Evolutionary conservation across 2,329 filamentous ascomycete genomes (phyloP), one percentile per base, ranked within the genome.

Genomic region (Myotisia sp.): DNA sequence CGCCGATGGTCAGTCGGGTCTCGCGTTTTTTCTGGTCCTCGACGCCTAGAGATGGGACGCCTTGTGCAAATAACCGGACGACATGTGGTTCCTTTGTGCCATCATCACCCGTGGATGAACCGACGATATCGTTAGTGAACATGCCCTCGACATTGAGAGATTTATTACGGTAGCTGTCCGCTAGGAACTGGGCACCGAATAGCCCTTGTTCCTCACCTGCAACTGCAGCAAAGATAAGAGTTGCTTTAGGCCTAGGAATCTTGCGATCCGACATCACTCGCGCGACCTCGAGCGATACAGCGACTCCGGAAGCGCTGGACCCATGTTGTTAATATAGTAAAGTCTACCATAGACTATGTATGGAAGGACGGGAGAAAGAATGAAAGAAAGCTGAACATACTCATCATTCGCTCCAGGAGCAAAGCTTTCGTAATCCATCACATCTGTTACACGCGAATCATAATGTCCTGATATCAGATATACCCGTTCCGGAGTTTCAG

Each of bases 71-170:
- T 9, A 38, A 32, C 3, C 37, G 37, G 32, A 38, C 28, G 8
- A 38, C 37, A 13, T 38, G 31, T 3, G 37, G 37, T 6, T 38
- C 37, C 3, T 12, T 38, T 5, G 31, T 38, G n/a, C 37, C 37
- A 7, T 38, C 37, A 23, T 38, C 37, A 8, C 31, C 37, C 2
- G 37, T 38, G 27, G 37, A 38, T 17, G 37, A 38, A 5, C 37
- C 37, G 20, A 38, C 27, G 22, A 38, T 38, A 19, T 38, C 37
- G 32, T 38, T 38, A 14, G 32, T 38, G 23, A 38, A 35, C 37
- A 38, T 38, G 12, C 37, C 37, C 35, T 38, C 37, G 5, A 38
- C 26, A 19, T 38, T 38, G 27, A 32, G 24, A 5, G 37, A 38
- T 14, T 33, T 38, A 29, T 38, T 38, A 13, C 31, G 37, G 17